Conservation (phyloP, 2,329 filamentous ascomycete species). For the Microascus cirrosus region DNA sequence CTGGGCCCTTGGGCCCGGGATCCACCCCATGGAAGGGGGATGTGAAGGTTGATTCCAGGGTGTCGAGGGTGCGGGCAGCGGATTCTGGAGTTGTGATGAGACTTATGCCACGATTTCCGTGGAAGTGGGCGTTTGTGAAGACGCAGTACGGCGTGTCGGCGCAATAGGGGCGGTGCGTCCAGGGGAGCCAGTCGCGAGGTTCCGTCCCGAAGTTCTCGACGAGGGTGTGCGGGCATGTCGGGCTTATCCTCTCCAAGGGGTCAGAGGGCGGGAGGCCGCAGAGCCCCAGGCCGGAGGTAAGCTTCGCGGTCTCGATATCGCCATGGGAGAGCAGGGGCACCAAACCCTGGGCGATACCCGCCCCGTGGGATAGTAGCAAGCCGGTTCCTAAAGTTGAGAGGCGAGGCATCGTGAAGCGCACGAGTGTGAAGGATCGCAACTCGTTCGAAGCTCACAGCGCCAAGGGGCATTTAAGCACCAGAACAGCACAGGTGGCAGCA, state of each 20-base stretch:
- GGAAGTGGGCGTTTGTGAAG: constrained; percentile 14
- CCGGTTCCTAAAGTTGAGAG: background rate
- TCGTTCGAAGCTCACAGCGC: background rate
- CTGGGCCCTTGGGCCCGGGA: background rate
- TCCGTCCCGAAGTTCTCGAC: background rate
- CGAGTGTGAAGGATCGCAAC: background rate
- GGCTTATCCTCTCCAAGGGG: background rate
- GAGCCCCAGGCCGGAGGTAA: background rate
- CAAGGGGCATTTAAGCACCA: background rate
- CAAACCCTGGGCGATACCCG: background rate
- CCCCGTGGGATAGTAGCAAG: background rate
- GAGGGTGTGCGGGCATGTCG: background rate
- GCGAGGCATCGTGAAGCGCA: background rate
- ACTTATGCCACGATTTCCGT: constrained; percentile 17
- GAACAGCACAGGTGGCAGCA: background rate
- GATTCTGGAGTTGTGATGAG: constrained; percentile 21
- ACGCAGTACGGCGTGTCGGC: constrained; percentile 13
- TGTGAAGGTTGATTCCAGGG: constrained; percentile 10
- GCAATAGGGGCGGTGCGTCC: constrained; percentile 16
- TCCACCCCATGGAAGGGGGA: constrained; percentile 1
- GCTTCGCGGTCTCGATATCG: background rate
- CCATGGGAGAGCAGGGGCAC: background rate
- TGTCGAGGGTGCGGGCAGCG: constrained; percentile 15
- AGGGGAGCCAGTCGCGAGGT: constrained; percentile 11
- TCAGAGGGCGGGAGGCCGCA: background rate